Percentiles rank a stretch among this genome's conserved stretches.
Evolutionary conservation across 2,329 filamentous ascomycete species (phyloP).

Genomic region (Colletotrichum cordylinicola): DNA sequence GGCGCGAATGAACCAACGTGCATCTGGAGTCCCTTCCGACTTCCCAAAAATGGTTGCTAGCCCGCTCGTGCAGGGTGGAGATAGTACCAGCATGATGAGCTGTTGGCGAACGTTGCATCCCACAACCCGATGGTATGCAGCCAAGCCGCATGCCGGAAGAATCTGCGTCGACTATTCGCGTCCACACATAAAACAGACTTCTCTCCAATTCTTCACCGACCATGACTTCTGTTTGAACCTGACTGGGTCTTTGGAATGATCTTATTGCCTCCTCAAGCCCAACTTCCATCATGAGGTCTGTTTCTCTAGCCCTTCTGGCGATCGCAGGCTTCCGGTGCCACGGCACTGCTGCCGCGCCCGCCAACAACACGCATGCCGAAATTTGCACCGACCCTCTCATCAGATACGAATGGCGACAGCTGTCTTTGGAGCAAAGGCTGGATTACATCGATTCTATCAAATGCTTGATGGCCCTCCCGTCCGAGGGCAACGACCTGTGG

Average conservation of each 20-base stretch:
- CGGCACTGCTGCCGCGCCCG: not conserved
- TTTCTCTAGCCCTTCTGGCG: not conserved
- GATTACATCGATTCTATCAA: conserved; percentile 15
- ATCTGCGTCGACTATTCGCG: not conserved
- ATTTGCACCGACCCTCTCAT: not conserved
- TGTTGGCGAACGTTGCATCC: not conserved
- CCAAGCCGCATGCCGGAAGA: not conserved
- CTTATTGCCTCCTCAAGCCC: rapidly evolving
- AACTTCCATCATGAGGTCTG: not conserved
- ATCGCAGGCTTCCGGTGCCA: not conserved
- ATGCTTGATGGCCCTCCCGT: conserved; percentile 1
- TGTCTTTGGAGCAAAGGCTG: not conserved
- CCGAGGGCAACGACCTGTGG: not conserved
- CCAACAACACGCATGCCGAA: not conserved
- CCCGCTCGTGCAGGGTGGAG: not conserved
- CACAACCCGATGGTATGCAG: not conserved
- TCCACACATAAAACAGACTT: too few species aligned
- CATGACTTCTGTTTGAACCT: not conserved
- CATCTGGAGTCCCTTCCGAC: not conserved
- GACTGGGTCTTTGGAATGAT: rapidly evolving
- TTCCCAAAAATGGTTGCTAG: rapidly evolving
- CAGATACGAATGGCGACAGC: not conserved
- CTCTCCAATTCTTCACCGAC: not conserved
- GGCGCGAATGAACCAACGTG: not conserved
- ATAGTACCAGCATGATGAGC: rapidly evolving